A percentile compares a stretch with the other conserved stretches of the same genome.
These are phyloP conservation scores for Eucalyptus curtisii DNA, from an alignment of 345 rosid species.

Conservation along the genomic window DNA sequence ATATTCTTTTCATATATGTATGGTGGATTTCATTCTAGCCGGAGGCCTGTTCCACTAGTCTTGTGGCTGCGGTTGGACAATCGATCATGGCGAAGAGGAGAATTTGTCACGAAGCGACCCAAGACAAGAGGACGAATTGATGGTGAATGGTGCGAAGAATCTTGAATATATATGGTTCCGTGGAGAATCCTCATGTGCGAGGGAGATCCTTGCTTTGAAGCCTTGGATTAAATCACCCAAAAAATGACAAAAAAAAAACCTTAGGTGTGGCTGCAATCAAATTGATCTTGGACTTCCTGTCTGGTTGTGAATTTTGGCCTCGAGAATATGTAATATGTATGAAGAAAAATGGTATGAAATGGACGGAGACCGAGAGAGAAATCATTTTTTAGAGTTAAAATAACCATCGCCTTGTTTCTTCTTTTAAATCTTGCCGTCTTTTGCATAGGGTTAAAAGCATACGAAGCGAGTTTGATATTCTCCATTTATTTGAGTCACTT, in stretches of 20 bases:
- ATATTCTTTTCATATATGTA: neutral
- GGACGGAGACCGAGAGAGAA: neutral
- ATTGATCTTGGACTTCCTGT: neutral
- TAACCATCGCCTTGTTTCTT: neutral
- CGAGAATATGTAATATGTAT: neutral
- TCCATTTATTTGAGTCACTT: neutral
- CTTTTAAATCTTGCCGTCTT: neutral
- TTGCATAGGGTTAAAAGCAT: neutral
- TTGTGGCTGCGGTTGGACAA: neutral
- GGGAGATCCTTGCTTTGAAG: neutral
- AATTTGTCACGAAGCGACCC: neutral
- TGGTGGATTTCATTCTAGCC: neutral
- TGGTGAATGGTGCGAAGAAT: neutral
- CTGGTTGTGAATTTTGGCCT: neutral
- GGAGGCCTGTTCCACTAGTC: neutral
- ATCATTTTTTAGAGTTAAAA: neutral
- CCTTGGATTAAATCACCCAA: neutral
- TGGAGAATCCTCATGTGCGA: neutral
- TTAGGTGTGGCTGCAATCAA: neutral
- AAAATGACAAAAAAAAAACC: neutral
- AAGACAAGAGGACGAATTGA: neutral
- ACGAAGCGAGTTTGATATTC: neutral
- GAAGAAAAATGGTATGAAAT: neutral
- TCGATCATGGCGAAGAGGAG: neutral
- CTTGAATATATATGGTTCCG: neutral